phyloP scores from a whole-genome alignment of 2,329 filamentous ascomycete genomes.

The Chaetomium strumarium region DNA sequence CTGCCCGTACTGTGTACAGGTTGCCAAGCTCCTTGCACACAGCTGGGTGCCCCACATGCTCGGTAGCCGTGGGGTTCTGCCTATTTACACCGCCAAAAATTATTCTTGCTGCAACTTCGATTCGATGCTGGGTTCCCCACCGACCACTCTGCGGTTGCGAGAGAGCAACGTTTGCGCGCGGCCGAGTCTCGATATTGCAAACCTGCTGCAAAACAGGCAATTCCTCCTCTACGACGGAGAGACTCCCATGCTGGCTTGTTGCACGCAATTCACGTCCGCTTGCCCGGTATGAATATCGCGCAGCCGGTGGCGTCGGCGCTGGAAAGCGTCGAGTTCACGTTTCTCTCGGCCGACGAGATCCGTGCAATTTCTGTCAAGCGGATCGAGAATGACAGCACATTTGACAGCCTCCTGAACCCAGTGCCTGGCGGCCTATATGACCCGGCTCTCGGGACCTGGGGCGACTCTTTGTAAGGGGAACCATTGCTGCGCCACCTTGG shows the following conservation, averaged over 20 bases:
- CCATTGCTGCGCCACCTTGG: not conserved
- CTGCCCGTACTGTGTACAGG: too few species aligned
- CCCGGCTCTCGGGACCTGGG: slow-evolving; percentile 82
- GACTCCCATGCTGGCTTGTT: slow-evolving; percentile 14
- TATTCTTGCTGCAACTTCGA: slow-evolving; percentile 21
- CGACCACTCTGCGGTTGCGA: slow-evolving; percentile 18
- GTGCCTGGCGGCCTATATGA: slow-evolving; percentile 90
- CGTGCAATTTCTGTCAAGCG: slow-evolving; percentile 84
- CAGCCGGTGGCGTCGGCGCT: slow-evolving; percentile 81
- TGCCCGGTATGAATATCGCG: slow-evolving; percentile 57
- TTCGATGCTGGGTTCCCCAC: slow-evolving; percentile 21
- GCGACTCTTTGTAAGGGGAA: slow-evolving; percentile 65
- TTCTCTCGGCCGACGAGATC: slow-evolving; percentile 78
- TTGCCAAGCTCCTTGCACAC: not conserved
- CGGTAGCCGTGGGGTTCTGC: slow-evolving; percentile 18
- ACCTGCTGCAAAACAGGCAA: not conserved
- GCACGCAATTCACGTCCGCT: slow-evolving; percentile 3
- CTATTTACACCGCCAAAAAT: slow-evolving; percentile 27
- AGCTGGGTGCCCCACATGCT: slow-evolving; percentile 2
- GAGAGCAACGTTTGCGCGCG: slow-evolving; percentile 3
- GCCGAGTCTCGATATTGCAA: slow-evolving; percentile 3
- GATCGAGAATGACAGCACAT: slow-evolving; percentile 90
- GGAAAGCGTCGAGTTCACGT: slow-evolving; percentile 81
- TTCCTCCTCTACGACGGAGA: not conserved
- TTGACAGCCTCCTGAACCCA: slow-evolving; percentile 85